Base-by-base conservation (phyloP, 495 filamentous ascomycete species). In the Cercophora scortea region DNA sequence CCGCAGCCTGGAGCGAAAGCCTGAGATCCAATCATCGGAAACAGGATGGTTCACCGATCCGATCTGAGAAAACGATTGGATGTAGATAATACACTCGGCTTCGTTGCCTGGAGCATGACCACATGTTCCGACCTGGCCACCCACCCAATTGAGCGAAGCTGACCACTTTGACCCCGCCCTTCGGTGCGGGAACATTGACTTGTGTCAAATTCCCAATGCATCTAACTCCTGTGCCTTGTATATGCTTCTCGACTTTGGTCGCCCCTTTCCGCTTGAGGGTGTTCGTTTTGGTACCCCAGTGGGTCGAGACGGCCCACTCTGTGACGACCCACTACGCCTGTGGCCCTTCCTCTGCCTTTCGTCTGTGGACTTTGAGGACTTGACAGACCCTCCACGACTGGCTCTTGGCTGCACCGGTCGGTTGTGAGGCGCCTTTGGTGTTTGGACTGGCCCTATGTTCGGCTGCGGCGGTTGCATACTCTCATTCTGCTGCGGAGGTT, bases 41-140 rank as follows among this genome's bases (percentile, higher is more conserved):
- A 42, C 13, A 33, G 48, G 48, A 50, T 43, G 32, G 19, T 42
- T 50, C 19, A 48, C 45, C 32, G 45, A 35, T 35, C 53, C 16
- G 43, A 50, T 43, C 39, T 40, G 41, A 55, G 42, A 45, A 55
- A 55, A 50, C 39, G 42, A 55, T 55, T 55, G 47, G 47, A 50
- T 55, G 42, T 50, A 50, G n/a, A 55, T 47, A 42, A 55, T 55
- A 35, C 42, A 50, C 48, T 36, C 39, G 25, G 40, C 47, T 35
- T 54, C 18, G 47, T 43, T 55, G 51, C 51, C 51, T 49, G 42
- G 45, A 48, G 48, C 39, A 39, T n/a, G 32, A 19, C 53, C 36
- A 38, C 43, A 46, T 46, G 43, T 32, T 33, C 45, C 43, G 12
- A 19, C 35, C 40, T 43, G 13, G 32, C 45, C 18, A 25, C 40